Evolutionary conservation across 2,329 filamentous ascomycete species (phyloP).

Genomic region (Paecilomyces sp.): DNA sequence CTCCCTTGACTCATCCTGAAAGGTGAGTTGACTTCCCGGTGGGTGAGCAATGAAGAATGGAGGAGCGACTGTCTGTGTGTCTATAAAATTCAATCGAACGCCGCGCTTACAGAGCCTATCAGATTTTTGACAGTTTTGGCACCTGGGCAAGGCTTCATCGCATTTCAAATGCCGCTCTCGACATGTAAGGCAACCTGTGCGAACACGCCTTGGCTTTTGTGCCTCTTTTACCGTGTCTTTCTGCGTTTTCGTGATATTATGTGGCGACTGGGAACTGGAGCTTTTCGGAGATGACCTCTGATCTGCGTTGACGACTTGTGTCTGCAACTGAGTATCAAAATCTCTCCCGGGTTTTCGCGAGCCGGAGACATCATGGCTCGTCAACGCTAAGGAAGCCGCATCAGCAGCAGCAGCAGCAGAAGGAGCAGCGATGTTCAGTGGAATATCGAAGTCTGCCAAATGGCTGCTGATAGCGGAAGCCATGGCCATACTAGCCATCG

Average conservation of each 20-base stretch:
- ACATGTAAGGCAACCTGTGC: slow-evolving; percentile 87
- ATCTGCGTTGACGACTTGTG: background rate
- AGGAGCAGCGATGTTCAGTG: slow-evolving; percentile 9
- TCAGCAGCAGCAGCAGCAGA: slow-evolving; percentile 3
- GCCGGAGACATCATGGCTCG: slow-evolving; percentile 7
- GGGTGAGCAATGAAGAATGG: slow-evolving; percentile 53
- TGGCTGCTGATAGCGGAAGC: slow-evolving; percentile 12
- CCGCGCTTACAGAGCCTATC: slow-evolving; percentile 79
- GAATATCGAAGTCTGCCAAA: slow-evolving; percentile 13
- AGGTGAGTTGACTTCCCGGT: slow-evolving; percentile 65
- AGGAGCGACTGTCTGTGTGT: slow-evolving; percentile 65
- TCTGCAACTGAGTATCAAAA: slow-evolving; percentile 4
- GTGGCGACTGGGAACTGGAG: background rate
- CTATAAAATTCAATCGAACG: slow-evolving; percentile 84
- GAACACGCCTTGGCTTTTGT: slow-evolving; percentile 70
- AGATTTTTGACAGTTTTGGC: slow-evolving; percentile 81
- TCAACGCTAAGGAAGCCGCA: slow-evolving; percentile 4
- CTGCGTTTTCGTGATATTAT: slow-evolving; percentile 11
- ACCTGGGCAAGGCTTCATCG: slow-evolving; percentile 63
- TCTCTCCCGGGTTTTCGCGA: slow-evolving; percentile 1
- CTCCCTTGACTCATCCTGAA: slow-evolving; percentile 79
- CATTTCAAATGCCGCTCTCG: slow-evolving; percentile 86
- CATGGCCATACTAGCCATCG: slow-evolving; percentile 6
- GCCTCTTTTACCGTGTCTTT: slow-evolving; percentile 7
- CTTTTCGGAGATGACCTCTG: slow-evolving; percentile 2